phyloP scores from a whole-genome alignment of 2,329 filamentous ascomycete genomes.

The Colletotrichum euphorbiae region DNA sequence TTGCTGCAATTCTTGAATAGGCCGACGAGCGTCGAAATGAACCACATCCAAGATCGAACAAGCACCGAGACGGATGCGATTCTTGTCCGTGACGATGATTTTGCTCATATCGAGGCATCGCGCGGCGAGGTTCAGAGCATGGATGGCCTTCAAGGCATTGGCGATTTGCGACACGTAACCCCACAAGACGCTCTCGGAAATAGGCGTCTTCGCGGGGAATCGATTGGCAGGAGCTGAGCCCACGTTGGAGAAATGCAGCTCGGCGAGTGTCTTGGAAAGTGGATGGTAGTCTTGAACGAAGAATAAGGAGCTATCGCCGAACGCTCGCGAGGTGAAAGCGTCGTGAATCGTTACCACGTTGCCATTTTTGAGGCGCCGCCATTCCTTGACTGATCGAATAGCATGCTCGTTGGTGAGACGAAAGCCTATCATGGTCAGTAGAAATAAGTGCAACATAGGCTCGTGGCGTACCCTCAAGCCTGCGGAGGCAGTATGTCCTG shows the following conservation, averaged over 20 bases:
- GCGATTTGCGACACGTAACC: slow-evolving; percentile 92
- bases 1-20: slow-evolving; percentile 82
- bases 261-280: slow-evolving; percentile 87
- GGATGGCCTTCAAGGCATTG: slow-evolving; percentile 87
- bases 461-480: slow-evolving; percentile 75
- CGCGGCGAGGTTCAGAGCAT: slow-evolving; percentile 83
- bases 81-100: slow-evolving; percentile 89
- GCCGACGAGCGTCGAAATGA: slow-evolving; percentile 78
- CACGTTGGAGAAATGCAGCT: slow-evolving; percentile 74
- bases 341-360: slow-evolving; percentile 89
- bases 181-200: slow-evolving; percentile 85
- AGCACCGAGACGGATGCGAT: slow-evolving; percentile 86
- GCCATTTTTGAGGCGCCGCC: slow-evolving; percentile 86
- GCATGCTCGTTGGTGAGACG: slow-evolving; percentile 89
- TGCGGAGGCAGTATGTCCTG: slow-evolving; percentile 85
- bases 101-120: slow-evolving; percentile 89
- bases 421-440: slow-evolving; percentile 67
- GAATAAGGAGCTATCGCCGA: slow-evolving; percentile 93
- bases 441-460: slow-evolving; percentile 30
- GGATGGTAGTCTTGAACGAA: slow-evolving; percentile 96
- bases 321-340: slow-evolving; percentile 91
- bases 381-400: slow-evolving; percentile 86
- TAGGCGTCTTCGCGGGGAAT: slow-evolving; percentile 57
- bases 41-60: slow-evolving; percentile 93
- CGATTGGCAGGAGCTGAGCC: slow-evolving; percentile 55